Conservation (phyloP, 352 stramenopile genomes). For the Stramenopiles sp. region DNA sequence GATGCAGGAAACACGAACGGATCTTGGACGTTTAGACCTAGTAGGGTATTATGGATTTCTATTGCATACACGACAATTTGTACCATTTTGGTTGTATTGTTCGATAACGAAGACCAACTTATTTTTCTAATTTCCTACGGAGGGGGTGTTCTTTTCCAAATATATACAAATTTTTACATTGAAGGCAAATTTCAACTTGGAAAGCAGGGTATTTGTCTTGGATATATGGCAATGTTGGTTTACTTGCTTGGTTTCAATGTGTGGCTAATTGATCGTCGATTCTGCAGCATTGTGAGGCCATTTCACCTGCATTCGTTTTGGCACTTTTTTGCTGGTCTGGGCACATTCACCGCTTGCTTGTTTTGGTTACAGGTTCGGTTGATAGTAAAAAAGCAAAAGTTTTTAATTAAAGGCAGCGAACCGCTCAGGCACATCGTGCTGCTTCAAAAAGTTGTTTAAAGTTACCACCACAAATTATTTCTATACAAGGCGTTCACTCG, state of each 20-base stretch:
- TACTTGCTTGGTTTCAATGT: not conserved
- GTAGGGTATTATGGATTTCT: not conserved
- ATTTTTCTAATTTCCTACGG: not conserved
- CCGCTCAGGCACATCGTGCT: too few species aligned
- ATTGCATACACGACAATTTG: not conserved
- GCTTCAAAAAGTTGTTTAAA: too few species aligned
- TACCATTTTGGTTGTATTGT: not conserved
- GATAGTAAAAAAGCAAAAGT: not conserved
- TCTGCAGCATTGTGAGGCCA: not conserved
- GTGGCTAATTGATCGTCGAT: not conserved
- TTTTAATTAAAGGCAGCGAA: too few species aligned
- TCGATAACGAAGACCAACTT: conserved; percentile 4
- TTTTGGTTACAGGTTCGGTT: not conserved
- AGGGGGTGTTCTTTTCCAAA: not conserved
- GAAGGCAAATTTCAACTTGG: not conserved
- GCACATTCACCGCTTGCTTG: not conserved
- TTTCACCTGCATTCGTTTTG: not conserved
- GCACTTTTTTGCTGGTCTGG: not conserved
- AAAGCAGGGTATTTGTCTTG: not conserved
- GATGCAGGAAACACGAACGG: too few species aligned
- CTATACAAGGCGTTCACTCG: too few species aligned
- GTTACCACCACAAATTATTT: too few species aligned
- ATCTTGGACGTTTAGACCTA: not conserved
- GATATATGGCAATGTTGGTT: not conserved
- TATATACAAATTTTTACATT: not conserved